phyloP scores from a whole-genome alignment of 306 rosid genomes.

The Parietaria judaica region DNA sequence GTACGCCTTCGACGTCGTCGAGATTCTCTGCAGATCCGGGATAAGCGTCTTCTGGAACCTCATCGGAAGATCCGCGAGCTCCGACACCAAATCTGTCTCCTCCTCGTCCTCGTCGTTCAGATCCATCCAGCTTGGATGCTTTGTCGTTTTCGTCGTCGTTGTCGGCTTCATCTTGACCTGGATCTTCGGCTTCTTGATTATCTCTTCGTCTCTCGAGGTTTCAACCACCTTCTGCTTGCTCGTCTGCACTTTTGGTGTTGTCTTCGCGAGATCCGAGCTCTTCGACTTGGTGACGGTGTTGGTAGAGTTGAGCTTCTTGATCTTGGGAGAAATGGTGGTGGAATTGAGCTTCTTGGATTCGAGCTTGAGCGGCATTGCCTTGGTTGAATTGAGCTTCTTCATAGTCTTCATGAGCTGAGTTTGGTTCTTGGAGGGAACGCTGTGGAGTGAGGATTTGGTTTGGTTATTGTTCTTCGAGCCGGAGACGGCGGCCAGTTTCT shows the following conservation, averaged over 20 bases:
- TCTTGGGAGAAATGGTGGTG: slow-evolving; percentile 25
- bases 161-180: slow-evolving; percentile 17
- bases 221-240: slow-evolving; percentile 21
- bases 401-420: slow-evolving; percentile 46
- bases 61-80: slow-evolving; percentile 48
- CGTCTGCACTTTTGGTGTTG: slow-evolving; percentile 19
- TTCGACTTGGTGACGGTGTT: slow-evolving; percentile 31
- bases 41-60: slow-evolving; percentile 52
- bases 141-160: slow-evolving; percentile 21
- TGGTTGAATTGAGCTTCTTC: not conserved
- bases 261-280: slow-evolving; percentile 39
- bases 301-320: slow-evolving; percentile 54
- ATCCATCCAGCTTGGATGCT: slow-evolving; percentile 41
- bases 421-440: slow-evolving; percentile 38
- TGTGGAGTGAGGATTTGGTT: slow-evolving; percentile 27
- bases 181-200: not conserved
- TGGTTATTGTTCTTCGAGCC: slow-evolving; percentile 46
- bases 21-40: slow-evolving; percentile 79
- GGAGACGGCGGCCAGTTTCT: slow-evolving; percentile 22
- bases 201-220: slow-evolving; percentile 3
- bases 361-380: slow-evolving; percentile 28
- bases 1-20: slow-evolving; percentile 61
- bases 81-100: slow-evolving; percentile 52
- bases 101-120: slow-evolving; percentile 25
- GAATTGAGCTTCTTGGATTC: slow-evolving; percentile 49